These are phyloP conservation scores for Mortierella antarctica DNA, from an alignment of 192 early-diverging fungal species.

Conservation along the genomic window DNA sequence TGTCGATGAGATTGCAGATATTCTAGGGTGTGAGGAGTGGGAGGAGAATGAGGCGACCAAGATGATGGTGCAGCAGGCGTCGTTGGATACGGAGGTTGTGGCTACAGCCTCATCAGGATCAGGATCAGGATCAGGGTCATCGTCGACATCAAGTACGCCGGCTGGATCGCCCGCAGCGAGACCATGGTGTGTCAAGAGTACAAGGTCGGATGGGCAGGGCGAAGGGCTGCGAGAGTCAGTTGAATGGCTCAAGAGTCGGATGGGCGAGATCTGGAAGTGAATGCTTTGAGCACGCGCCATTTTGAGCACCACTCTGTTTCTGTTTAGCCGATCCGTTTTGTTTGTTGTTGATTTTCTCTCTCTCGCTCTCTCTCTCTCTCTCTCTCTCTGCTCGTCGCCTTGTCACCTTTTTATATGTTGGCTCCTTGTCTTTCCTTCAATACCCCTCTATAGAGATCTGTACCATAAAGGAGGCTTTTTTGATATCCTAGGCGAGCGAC, in stretches of 20 bases:
- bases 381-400: too few species aligned
- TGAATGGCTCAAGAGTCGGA: conserved; percentile 52
- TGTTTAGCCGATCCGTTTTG: not conserved
- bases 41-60: conserved; percentile 11
- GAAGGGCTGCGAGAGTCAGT: conserved; percentile 42
- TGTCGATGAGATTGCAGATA: conserved; percentile 52
- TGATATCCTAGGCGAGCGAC: too few species aligned
- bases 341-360: not conserved
- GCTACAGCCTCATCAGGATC: not conserved
- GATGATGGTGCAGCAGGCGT: not conserved
- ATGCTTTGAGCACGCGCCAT: not conserved
- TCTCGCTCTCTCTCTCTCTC: too few species aligned
- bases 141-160: not conserved
- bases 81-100: not conserved
- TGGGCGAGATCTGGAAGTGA: conserved; percentile 50
- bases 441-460: too few species aligned
- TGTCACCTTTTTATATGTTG: too few species aligned
- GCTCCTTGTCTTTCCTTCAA: too few species aligned
- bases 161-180: conserved; percentile 4
- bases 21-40: conserved; percentile 50
- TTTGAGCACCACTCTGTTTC: not conserved
- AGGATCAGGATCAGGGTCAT: not conserved
- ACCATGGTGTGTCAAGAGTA: conserved; percentile 51
- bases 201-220: conserved; percentile 40
- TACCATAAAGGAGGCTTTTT: too few species aligned